A percentile compares a stretch with the other conserved stretches of the same genome.
These are phyloP conservation scores for Ganoderma boninense DNA, from an alignment of 1,284 basidiomycete species.

Conservation along the genomic window DNA sequence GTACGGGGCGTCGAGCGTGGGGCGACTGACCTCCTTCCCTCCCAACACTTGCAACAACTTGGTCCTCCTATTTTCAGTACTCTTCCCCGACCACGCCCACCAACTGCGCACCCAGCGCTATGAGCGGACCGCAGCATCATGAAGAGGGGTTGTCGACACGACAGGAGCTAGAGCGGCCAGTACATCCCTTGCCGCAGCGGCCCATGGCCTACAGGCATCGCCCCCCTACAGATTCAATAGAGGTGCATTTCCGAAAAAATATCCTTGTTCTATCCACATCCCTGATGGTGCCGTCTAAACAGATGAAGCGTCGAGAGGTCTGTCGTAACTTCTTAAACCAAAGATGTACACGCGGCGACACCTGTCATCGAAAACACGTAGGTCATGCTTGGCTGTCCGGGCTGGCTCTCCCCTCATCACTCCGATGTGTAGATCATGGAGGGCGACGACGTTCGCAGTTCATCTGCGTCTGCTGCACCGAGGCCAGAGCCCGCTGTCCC, in stretches of 20 bases:
- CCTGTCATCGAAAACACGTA: slow-evolving; percentile 25
- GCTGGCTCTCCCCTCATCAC: background rate
- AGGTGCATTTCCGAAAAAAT: slow-evolving; percentile 2
- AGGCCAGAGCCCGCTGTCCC: background rate
- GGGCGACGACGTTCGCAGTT: background rate
- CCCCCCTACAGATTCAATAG: slow-evolving; percentile 5
- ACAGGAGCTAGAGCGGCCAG: background rate
- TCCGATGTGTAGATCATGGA: background rate
- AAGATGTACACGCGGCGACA: slow-evolving; percentile 19
- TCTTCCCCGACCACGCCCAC: background rate
- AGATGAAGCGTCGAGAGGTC: slow-evolving; percentile 22
- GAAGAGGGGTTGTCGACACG: background rate
- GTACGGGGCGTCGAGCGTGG: background rate
- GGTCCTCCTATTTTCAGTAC: background rate
- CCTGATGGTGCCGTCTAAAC: background rate
- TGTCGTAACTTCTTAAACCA: slow-evolving; percentile 26
- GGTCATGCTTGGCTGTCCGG: background rate
- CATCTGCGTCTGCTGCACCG: background rate
- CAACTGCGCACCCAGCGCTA: too few relatives aligned
- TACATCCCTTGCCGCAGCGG: slow-evolving; percentile 18
- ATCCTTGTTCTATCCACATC: background rate
- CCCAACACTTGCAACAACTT: background rate
- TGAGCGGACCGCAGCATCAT: slow-evolving; percentile 11
- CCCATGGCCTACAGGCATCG: slow-evolving; percentile 12
- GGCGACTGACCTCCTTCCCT: slow-evolving; percentile 2